Evolutionary conservation across 768 basidiomycete genomes (phyloP).

Genomic region (Suillus tomentosus): DNA sequence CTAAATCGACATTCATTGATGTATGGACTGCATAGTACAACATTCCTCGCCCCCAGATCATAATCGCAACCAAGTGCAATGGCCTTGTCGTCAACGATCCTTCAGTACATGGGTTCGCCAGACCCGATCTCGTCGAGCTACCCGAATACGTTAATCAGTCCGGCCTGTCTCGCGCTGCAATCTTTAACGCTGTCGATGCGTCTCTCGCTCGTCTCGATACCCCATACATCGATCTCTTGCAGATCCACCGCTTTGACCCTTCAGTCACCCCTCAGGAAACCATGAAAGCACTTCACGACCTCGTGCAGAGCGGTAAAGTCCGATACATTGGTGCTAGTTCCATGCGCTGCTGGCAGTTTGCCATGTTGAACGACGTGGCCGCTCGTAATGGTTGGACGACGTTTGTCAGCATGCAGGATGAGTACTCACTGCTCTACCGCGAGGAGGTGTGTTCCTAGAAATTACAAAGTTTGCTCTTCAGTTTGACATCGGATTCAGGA

Average conservation of each 20-base stretch:
- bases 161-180: constrained; percentile 38
- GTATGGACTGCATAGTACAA: constrained; percentile 23
- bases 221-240: constrained; percentile 42
- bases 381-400: constrained; percentile 48
- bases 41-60: constrained; percentile 35
- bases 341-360: constrained; percentile 50
- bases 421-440: constrained; percentile 55
- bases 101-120: neutral
- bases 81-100: constrained; percentile 19
- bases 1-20: neutral
- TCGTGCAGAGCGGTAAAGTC: constrained; percentile 49
- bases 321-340: constrained; percentile 53
- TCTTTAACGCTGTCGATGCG: constrained; percentile 41
- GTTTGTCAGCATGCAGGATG: constrained; percentile 59
- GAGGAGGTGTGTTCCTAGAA: constrained; percentile 40
- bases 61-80: constrained; percentile 34
- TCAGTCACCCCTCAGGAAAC: constrained; percentile 43
- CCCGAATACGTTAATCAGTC: constrained; percentile 33
- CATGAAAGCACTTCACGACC: constrained; percentile 53
- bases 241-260: constrained; percentile 46
- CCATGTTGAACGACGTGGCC: constrained; percentile 46
- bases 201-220: constrained; percentile 40
- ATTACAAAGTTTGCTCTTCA: neutral
- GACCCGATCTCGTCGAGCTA: constrained; percentile 8
- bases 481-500: constrained; percentile 32